Base-by-base conservation (phyloP, 192 early-diverging fungal genomes). In the Coemansia sp. region DNA sequence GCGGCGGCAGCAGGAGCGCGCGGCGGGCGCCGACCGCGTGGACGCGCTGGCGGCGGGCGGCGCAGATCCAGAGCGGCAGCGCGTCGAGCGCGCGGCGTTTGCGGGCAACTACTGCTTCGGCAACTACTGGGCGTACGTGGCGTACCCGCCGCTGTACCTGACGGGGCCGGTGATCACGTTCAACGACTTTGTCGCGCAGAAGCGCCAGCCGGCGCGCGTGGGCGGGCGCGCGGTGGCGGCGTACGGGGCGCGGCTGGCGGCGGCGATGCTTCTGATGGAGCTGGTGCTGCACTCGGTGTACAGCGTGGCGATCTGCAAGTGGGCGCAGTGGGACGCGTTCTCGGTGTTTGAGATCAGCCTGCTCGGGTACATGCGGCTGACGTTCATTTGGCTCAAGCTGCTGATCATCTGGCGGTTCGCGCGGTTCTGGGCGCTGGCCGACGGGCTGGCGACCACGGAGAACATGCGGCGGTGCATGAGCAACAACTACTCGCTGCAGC, bases 331-430 rank as follows among this genome's bases (percentile, higher is more conserved):
- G 91, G 84, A 82, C 19, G 84, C 83, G n/a, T 84, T 85, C 43
- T 65, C 84, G 1, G 82, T 87, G 2, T 82, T 90, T 19, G 82
- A 98, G 69, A 85, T 97, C 46, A 85, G 83, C 28, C 80, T 89
- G 78, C 78, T 98, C 42, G 93, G 92, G 8, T 92, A 88, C 54
- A 90, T 91, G 73, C 90, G 91, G 67, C 71, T 98, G 27, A 82
- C 87, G 39, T 79, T 92, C 45, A 92, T 98, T 50, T 98, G 94
- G 94, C 82, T 98, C 29, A 96, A 93, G 83, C 69, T 98, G 12
- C 72, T 95, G 55, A 87, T 98, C 27, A 94, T 94, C 45, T 98
- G 96, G 96, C 81, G 96, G 29, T 97, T 95, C 74, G 97, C 95
- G 67, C 81, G 96, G 29, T 80, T 97, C 44, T 98, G 96, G 96